phyloP scores from a whole-genome alignment of 768 basidiomycete species.

The Lentinus brumalis region DNA sequence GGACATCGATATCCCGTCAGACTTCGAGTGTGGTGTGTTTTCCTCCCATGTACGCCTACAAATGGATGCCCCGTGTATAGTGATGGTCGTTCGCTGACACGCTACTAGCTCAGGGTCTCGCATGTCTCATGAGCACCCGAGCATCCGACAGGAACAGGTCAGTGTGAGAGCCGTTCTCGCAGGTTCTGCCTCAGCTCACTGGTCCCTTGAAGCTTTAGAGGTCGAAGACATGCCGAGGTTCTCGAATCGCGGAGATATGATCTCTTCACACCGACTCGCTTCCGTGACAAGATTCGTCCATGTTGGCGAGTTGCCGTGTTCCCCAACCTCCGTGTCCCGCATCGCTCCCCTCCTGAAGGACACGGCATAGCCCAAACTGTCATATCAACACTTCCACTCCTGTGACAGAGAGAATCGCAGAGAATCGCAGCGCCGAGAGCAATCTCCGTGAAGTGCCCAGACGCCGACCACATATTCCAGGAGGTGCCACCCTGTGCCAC shows the following conservation, averaged over 20 bases:
- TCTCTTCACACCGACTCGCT: slow-evolving; percentile 4
- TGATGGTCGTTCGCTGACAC: no score
- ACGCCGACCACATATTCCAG: slow-evolving; percentile 4
- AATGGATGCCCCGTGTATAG: no score
- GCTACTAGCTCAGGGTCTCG: no score
- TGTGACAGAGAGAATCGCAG: neutral
- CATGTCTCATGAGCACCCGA: no score
- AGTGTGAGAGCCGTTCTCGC: no score
- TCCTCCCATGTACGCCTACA: no score
- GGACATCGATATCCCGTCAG: no score
- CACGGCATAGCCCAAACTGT: neutral
- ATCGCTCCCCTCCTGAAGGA: neutral
- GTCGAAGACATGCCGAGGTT: neutral
- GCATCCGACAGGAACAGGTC: neutral
- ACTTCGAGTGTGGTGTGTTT: no score
- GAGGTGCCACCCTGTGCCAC: slow-evolving; percentile 8
- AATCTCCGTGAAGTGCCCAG: slow-evolving; percentile 16
- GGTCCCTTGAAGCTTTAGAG: neutral
- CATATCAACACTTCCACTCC: neutral
- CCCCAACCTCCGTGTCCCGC: neutral
- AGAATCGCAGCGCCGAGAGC: slow-evolving; percentile 11
- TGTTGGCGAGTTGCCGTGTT: neutral
- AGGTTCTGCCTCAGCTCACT: neutral
- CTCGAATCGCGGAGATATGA: slow-evolving; percentile 18
- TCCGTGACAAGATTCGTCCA: neutral